Percentiles rank a stretch among this genome's conserved stretches.
phyloP scores from a whole-genome alignment of 2,329 filamentous ascomycete species.

The Neopestalotiopsis clavispora region DNA sequence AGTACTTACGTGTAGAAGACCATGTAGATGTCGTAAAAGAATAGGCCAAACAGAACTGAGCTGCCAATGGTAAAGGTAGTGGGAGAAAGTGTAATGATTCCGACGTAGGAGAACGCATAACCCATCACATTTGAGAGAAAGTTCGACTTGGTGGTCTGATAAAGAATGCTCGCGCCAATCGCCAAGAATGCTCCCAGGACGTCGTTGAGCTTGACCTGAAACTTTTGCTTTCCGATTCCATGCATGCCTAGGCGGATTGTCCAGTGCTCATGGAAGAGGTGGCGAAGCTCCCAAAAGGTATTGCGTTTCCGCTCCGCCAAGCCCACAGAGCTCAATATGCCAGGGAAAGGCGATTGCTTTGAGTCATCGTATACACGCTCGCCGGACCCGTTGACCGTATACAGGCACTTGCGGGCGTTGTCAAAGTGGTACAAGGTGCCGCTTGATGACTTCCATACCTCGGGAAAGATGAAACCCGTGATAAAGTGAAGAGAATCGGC shows the following conservation, averaged over 20 bases:
- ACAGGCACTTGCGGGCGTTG: constrained; percentile 43
- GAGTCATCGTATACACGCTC: constrained; percentile 32
- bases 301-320: constrained; percentile 31
- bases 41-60: constrained; percentile 77
- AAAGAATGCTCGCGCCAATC: constrained; percentile 60
- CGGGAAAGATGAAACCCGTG: constrained; percentile 74
- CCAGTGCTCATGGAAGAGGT: constrained; percentile 57
- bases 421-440: constrained; percentile 53
- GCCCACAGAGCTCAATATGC: constrained; percentile 38
- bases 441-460: constrained; percentile 60
- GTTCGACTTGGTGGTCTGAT: constrained; percentile 66
- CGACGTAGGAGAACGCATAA: constrained; percentile 83
- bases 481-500: constrained; percentile 72
- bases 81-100: constrained; percentile 83
- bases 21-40: constrained; percentile 95
- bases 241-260: constrained; percentile 54
- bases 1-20: constrained; percentile 77
- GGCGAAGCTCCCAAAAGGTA: constrained; percentile 56
- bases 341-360: constrained; percentile 44
- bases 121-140: constrained; percentile 84
- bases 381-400: constrained; percentile 32
- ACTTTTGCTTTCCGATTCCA: constrained; percentile 51
- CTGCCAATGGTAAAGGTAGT: constrained; percentile 86
- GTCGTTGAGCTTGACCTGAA: constrained; percentile 60
- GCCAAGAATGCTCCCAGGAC: constrained; percentile 61